Percentiles rank a stretch among this genome's conserved stretches.
phyloP scores from a whole-genome alignment of 331 rosid species.

The Malus hybrid region DNA sequence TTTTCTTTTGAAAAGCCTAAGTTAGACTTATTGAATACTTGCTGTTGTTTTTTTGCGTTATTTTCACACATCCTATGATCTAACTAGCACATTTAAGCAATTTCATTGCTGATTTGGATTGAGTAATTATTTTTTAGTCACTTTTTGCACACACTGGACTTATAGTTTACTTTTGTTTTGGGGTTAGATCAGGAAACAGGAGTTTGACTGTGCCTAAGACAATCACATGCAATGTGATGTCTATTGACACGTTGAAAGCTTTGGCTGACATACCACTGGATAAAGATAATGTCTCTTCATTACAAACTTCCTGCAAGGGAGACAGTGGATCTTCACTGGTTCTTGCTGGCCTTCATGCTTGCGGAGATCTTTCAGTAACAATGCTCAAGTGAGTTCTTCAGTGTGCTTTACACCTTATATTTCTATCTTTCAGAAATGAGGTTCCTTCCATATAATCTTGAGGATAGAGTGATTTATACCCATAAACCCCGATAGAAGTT shows the following conservation, averaged over 20 bases:
- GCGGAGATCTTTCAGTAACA: conserved; percentile 91
- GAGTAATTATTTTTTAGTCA: not conserved
- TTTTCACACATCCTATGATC: not conserved
- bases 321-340: conserved; percentile 41
- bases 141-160: conserved; percentile 9
- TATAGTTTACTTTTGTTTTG: not conserved
- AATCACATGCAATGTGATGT: conserved; percentile 64
- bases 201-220: conserved; percentile 67
- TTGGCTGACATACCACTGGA: conserved; percentile 45
- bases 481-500: not conserved
- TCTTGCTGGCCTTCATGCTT: conserved; percentile 98
- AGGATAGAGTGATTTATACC: not conserved
- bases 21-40: not conserved
- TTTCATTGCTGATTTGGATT: not conserved
- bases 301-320: conserved; percentile 18
- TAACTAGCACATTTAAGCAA: not conserved
- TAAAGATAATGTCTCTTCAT: conserved; percentile 24
- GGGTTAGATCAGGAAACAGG: conserved; percentile 51
- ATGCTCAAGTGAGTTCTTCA: conserved; percentile 72
- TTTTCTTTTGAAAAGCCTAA: not conserved
- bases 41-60: not conserved
- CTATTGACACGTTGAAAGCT: conserved; percentile 59
- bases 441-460: not conserved
- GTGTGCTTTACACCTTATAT: conserved; percentile 3
- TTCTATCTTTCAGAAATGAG: not conserved